phyloP scores from a whole-genome alignment of 2,329 filamentous ascomycete species.

The Diaporthe vaccinii region DNA sequence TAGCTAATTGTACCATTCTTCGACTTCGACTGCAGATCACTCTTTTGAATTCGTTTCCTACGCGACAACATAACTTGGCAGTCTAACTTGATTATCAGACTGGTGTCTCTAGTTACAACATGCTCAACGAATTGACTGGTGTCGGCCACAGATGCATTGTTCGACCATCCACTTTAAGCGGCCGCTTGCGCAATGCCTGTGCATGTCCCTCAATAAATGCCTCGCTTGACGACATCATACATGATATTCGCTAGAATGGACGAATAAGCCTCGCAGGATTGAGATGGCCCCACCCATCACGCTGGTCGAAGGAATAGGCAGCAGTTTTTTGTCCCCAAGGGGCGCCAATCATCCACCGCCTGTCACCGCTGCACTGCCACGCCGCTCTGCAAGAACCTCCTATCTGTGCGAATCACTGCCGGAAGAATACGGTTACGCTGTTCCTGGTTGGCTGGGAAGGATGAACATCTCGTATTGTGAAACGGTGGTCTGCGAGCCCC shows the following conservation, averaged over 20 bases:
- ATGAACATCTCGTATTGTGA: not conserved
- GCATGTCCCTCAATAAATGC: not conserved
- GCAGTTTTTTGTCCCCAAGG: not conserved
- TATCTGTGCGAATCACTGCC: not conserved
- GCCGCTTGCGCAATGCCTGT: no score
- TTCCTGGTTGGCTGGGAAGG: not conserved
- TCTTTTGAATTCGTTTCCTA: no score
- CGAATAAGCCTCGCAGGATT: not conserved
- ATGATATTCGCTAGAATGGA: no score
- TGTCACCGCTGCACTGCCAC: not conserved
- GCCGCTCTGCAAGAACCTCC: not conserved
- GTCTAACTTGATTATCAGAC: not conserved
- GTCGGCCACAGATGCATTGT: not conserved
- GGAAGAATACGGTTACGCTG: not conserved
- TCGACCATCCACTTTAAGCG: not conserved
- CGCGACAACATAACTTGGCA: not conserved
- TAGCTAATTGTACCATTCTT: not conserved
- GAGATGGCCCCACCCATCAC: not conserved
- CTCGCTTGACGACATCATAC: not conserved
- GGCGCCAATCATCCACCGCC: not conserved
- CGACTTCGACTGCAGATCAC: not conserved
- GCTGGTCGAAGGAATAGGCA: constrained; percentile 6
- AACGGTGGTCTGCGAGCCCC: not conserved
- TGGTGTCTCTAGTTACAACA: not conserved
- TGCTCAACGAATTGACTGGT: not conserved